Evolutionary conservation across 2,329 filamentous ascomycete species (phyloP).

Genomic region (Colletotrichum lupini): DNA sequence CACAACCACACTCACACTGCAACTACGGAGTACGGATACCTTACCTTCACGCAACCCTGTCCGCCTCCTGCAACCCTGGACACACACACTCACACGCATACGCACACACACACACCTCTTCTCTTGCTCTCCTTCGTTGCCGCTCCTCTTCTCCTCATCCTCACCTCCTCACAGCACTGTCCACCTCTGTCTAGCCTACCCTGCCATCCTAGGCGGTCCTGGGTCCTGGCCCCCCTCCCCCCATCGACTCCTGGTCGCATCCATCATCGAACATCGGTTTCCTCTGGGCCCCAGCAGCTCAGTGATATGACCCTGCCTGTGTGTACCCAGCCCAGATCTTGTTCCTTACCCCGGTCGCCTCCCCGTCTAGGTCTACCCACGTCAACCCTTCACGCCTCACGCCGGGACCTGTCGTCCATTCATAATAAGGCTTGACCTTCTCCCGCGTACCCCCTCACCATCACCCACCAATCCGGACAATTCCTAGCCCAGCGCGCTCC

Average conservation of each 20-base stretch:
- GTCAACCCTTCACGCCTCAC: conserved; percentile 35
- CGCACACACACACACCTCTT: neutral
- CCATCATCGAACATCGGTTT: conserved; percentile 33
- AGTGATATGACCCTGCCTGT: conserved; percentile 35
- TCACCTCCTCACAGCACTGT: conserved; percentile 21
- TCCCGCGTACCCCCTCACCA: conserved; percentile 34
- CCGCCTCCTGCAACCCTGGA: conserved; percentile 1
- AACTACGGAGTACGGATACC: neutral
- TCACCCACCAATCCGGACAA: conserved; percentile 35
- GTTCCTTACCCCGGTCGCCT: conserved; percentile 32
- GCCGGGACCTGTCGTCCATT: conserved; percentile 36
- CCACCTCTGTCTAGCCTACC: conserved; percentile 20
- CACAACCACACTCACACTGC: conserved; percentile 4
- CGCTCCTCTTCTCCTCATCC: conserved; percentile 8
- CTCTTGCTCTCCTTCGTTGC: neutral
- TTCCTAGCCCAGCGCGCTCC: conserved; percentile 25
- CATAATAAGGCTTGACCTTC: conserved; percentile 37
- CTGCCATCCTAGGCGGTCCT: conserved; percentile 24
- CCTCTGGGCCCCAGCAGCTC: conserved; percentile 22
- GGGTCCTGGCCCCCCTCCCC: conserved; percentile 22
- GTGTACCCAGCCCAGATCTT: conserved; percentile 35
- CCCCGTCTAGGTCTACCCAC: conserved; percentile 30
- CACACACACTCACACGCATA: neutral
- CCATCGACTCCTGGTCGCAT: conserved; percentile 30
- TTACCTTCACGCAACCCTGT: conserved; percentile 14